phyloP scores from a whole-genome alignment of 2,329 filamentous ascomycete species.

The Lecanicillium sp. region DNA sequence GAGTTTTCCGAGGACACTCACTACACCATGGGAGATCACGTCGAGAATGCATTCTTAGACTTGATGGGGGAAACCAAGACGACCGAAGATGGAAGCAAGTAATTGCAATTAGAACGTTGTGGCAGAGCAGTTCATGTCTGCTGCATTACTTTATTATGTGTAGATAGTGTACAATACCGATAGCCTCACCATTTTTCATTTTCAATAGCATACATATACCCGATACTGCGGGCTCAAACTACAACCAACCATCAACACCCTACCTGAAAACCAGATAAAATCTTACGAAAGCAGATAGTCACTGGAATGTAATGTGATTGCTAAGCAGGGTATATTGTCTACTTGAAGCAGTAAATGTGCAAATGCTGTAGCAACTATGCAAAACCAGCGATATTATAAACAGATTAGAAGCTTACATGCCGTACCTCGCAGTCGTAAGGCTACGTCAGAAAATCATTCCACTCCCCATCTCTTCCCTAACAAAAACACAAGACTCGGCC shows the following conservation, averaged over 20 bases:
- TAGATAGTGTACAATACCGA: too few species aligned
- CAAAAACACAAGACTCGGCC: background rate
- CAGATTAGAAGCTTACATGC: slow-evolving; percentile 6
- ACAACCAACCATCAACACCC: background rate
- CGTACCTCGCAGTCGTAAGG: slow-evolving; percentile 4
- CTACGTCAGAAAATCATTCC: slow-evolving; percentile 7
- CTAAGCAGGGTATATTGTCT: slow-evolving; percentile 16
- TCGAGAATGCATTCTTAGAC: slow-evolving; percentile 16
- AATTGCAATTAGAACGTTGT: background rate
- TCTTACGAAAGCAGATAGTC: too few species aligned
- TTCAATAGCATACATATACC: too few species aligned
- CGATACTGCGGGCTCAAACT: too few species aligned
- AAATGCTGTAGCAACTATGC: slow-evolving; percentile 9
- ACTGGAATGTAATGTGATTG: background rate
- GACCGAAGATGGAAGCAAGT: background rate
- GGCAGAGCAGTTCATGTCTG: too few species aligned
- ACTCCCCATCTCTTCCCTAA: background rate
- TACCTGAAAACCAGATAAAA: background rate
- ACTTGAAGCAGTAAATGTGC: slow-evolving; percentile 12
- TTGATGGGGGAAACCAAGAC: slow-evolving; percentile 3
- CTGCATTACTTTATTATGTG: too few species aligned
- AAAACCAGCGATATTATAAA: slow-evolving; percentile 9
- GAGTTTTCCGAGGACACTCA: slow-evolving; percentile 31
- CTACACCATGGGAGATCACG: slow-evolving; percentile 23
- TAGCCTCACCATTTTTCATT: too few species aligned